phyloP scores from a whole-genome alignment of 139 green algal genomes.

The Dunaliella primolecta region DNA sequence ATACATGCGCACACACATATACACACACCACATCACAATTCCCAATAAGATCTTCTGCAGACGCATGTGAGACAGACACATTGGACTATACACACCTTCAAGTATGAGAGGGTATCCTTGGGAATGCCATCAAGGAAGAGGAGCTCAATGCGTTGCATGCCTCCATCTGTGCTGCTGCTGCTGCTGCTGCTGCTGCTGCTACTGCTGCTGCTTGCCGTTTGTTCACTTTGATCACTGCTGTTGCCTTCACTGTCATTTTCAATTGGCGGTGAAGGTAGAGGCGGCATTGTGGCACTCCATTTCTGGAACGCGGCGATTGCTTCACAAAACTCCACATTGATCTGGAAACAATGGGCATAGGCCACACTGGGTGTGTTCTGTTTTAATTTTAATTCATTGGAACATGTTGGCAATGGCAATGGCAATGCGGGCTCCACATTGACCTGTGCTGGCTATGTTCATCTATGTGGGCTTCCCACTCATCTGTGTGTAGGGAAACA shows the following conservation, averaged over 20 bases:
- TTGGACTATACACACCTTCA: too few species aligned
- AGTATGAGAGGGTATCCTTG: constrained; percentile 60
- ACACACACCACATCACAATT: too few species aligned
- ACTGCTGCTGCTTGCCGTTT: background rate
- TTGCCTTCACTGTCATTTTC: background rate
- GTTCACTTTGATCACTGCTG: background rate
- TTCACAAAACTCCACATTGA: constrained; percentile 52
- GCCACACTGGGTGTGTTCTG: too few species aligned
- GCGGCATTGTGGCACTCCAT: background rate
- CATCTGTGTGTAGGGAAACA: too few species aligned
- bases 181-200: background rate
- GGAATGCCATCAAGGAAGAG: constrained; percentile 65
- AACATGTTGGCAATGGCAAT: too few species aligned
- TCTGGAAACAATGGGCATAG: constrained; percentile 15
- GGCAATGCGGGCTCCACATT: too few species aligned
- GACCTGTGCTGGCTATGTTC: too few species aligned
- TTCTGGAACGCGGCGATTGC: constrained; percentile 30
- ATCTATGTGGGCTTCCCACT: too few species aligned
- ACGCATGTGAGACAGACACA: too few species aligned
- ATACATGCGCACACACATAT: too few species aligned
- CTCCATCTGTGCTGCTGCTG: background rate
- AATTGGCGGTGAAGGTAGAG: background rate
- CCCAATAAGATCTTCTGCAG: too few species aligned
- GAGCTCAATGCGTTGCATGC: constrained; percentile 46
- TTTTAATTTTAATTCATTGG: too few species aligned